phyloP scores from a whole-genome alignment of 148 eudicot genomes.

The Rhododendron vialii region DNA sequence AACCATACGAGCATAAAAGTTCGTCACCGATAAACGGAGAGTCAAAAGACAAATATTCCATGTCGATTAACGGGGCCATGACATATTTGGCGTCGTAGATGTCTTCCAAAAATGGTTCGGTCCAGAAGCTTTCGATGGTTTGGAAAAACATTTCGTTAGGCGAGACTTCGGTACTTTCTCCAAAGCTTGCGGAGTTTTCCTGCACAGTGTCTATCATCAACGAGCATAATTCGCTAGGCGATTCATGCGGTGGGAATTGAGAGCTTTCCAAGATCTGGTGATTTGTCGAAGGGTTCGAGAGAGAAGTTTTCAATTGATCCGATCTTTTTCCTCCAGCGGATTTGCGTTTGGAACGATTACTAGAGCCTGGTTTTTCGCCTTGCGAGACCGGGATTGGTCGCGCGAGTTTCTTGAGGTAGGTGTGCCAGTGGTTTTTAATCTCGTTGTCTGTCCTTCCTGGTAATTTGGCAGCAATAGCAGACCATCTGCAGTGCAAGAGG shows the following conservation, averaged over 20 bases:
- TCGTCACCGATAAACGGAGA: background rate
- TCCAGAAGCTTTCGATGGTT: background rate
- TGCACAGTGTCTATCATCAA: background rate
- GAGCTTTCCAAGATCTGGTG: slow-evolving; percentile 9
- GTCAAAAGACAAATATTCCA: background rate
- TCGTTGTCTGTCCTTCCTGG: slow-evolving; percentile 28
- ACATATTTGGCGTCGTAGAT: background rate
- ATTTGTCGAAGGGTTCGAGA: background rate
- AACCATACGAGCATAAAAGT: background rate
- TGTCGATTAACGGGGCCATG: background rate
- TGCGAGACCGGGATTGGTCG: background rate
- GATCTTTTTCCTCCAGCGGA: background rate
- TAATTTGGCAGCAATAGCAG: slow-evolving; percentile 20
- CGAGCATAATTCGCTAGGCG: background rate
- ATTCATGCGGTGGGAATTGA: background rate
- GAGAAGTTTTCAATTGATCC: background rate
- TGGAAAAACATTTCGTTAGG: background rate
- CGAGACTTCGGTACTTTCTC: background rate
- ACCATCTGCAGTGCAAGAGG: slow-evolving; percentile 18
- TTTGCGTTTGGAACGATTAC: background rate
- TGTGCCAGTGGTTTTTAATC: slow-evolving; percentile 28
- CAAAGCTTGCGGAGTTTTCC: background rate
- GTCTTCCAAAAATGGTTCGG: slow-evolving; percentile 7
- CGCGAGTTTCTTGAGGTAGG: slow-evolving; percentile 16
- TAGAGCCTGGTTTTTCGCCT: background rate